These are phyloP conservation scores for Pezicula carpinea DNA, from an alignment of 2,329 filamentous ascomycete species.

Conservation along the genomic window DNA sequence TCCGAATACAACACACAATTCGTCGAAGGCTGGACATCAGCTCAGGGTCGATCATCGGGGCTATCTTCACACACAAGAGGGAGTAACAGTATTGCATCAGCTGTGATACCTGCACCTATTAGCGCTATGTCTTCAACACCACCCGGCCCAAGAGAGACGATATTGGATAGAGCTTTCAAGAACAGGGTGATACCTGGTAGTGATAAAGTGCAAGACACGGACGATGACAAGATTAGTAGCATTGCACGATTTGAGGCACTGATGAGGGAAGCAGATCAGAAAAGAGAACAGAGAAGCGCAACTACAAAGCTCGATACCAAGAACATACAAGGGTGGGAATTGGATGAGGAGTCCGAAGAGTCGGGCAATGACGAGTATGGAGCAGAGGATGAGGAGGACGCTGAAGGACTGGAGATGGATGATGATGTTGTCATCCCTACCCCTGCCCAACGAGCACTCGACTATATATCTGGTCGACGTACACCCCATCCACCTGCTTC, in stretches of 20 bases:
- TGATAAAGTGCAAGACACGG: slow-evolving; percentile 39
- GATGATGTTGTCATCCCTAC: slow-evolving; percentile 23
- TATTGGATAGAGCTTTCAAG: slow-evolving; percentile 63
- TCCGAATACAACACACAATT: slow-evolving; percentile 50
- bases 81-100: slow-evolving; percentile 51
- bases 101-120: slow-evolving; percentile 29
- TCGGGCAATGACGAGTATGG: slow-evolving; percentile 33
- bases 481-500: slow-evolving; percentile 10
- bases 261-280: slow-evolving; percentile 56
- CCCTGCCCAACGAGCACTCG: slow-evolving; percentile 27
- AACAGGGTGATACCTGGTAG: slow-evolving; percentile 58
- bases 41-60: slow-evolving; percentile 54
- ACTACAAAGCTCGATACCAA: slow-evolving; percentile 15
- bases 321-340: slow-evolving; percentile 24
- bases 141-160: slow-evolving; percentile 56
- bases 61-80: slow-evolving; percentile 50
- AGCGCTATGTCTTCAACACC: slow-evolving; percentile 31
- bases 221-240: slow-evolving; percentile 60
- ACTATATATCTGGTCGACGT: slow-evolving; percentile 27
- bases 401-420: slow-evolving; percentile 11
- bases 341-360: slow-evolving; percentile 34
- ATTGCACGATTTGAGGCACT: slow-evolving; percentile 61
- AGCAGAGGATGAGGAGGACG: slow-evolving; percentile 29
- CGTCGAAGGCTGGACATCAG: slow-evolving; percentile 56
- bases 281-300: slow-evolving; percentile 24